Percentiles rank a stretch among this genome's conserved stretches.
These are phyloP conservation scores for Davidsoniella neocaledoniae DNA, from an alignment of 2,329 filamentous ascomycete genomes.

Conservation along the genomic window DNA sequence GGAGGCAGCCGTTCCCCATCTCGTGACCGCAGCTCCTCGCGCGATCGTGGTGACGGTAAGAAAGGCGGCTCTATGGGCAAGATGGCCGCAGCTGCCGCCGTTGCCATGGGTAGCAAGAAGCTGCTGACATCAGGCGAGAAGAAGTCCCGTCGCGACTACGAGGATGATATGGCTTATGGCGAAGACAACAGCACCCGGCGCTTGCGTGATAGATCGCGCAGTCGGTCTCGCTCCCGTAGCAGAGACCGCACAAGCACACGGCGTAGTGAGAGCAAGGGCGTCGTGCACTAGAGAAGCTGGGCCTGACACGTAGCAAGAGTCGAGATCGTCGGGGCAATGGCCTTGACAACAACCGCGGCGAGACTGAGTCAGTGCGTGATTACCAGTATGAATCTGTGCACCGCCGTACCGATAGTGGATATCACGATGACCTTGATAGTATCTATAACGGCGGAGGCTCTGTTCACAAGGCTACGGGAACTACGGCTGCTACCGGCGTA, in stretches of 20 bases:
- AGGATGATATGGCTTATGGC: constrained; percentile 11
- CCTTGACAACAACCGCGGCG: no score
- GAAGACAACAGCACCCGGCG: constrained; percentile 31
- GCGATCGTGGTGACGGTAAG: constrained; percentile 24
- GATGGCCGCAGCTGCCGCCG: constrained; percentile 48
- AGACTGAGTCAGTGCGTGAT: no score
- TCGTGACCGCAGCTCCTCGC: constrained; percentile 15
- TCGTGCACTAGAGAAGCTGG: constrained; percentile 43
- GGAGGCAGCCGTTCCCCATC: constrained; percentile 25
- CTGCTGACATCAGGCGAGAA: constrained; percentile 22
- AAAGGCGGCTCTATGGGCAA: constrained; percentile 20
- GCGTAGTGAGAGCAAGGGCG: constrained; percentile 27
- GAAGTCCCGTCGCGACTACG: background rate
- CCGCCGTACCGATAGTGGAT: no score
- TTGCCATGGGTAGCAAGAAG: constrained; percentile 46
- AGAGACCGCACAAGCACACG: constrained; percentile 14
- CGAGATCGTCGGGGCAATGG: background rate
- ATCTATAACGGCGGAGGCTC: no score
- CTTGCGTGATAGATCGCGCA: constrained; percentile 22
- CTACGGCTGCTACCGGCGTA: no score
- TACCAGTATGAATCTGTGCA: no score
- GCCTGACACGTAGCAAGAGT: constrained; percentile 21
- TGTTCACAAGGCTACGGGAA: no score
- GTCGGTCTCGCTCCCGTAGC: constrained; percentile 27
- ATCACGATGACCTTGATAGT: no score